Conservation (phyloP, 495 filamentous ascomycete genomes). For the Pyronema domesticum region DNA sequence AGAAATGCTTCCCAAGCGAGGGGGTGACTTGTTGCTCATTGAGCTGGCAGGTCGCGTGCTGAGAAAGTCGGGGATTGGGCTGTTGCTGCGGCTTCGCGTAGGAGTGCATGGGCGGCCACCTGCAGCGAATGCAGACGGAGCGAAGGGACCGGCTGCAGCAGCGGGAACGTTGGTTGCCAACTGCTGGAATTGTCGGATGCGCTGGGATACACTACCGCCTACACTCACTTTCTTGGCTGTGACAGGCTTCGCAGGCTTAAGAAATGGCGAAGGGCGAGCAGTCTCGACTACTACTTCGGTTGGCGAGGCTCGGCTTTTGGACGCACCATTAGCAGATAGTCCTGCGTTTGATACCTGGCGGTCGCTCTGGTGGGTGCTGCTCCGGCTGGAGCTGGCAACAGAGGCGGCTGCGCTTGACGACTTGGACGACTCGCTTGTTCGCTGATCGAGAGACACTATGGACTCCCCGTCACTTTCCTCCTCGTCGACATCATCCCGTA, state of each 20-base stretch:
- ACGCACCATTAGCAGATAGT: background rate
- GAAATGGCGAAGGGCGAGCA: slow-evolving; percentile 22
- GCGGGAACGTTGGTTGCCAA: slow-evolving; percentile 2
- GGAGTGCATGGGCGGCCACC: background rate
- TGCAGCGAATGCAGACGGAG: background rate
- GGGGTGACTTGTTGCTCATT: slow-evolving; percentile 2
- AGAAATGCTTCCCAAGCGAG: background rate
- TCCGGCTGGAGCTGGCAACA: background rate
- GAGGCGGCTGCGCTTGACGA: background rate
- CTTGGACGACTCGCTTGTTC: slow-evolving; percentile 17
- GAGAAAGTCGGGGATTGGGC: slow-evolving; percentile 12
- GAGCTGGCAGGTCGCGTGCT: background rate
- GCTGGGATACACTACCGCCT: slow-evolving; percentile 21
- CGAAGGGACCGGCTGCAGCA: slow-evolving; percentile 4
- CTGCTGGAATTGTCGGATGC: slow-evolving; percentile 22
- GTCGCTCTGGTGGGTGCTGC: slow-evolving; percentile 11
- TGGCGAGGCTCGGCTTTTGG: slow-evolving; percentile 15
- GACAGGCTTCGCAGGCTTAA: slow-evolving; percentile 12
- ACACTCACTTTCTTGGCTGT: slow-evolving; percentile 15
- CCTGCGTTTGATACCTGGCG: slow-evolving; percentile 1
- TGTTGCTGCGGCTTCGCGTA: slow-evolving; percentile 14
- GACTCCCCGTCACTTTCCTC: slow-evolving; percentile 7
- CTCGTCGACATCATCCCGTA: slow-evolving; percentile 8
- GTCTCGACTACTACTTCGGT: slow-evolving; percentile 10
- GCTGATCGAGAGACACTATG: slow-evolving; percentile 13